Base-by-base conservation (phyloP, 2,329 filamentous ascomycete genomes). In the Xylaria polymorpha region DNA sequence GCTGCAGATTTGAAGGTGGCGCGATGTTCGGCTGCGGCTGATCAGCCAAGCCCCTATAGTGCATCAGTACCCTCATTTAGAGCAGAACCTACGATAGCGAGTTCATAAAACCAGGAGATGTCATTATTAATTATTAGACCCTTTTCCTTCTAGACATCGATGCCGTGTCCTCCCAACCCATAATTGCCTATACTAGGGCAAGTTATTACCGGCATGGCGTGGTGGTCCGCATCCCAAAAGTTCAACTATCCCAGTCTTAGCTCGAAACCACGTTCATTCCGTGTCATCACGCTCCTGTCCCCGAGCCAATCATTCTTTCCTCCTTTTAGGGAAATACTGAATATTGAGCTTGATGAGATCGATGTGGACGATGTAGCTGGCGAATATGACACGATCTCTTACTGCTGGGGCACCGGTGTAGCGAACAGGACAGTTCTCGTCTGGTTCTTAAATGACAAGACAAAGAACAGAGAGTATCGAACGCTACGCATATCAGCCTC, bases 321-420 rank as follows among this genome's bases (percentile, higher is more conserved):
- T 3, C 68, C 69, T 48, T 64, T 71, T 6, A 50, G 68, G 22
- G 72, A 75, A 9, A 78, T 73, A 1, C 10, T 77, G 5, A 76
- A 76, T 4, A 72, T 79, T 29, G 67, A 77, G 22, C 66, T 80
- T 35, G n/a, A 77, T 35, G 74, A 77, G 46, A 69, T 55, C 5
- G 67, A 74, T 56, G 61, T 74, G 5, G 68, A 70, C 18, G 73
- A 72, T 48, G 66, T 50, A 3, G 50, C 48, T 9, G 39, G 61
- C 6, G 22, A 58, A 6, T 79, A 78, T 51, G 75, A 79, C 44
- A 74, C 78, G 15, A 74, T 80, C 15, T 79, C 77, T 3, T 80
- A 80, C 48, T 70, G 70, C 3, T 80, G 77, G 78, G 73, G 69
- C n/a, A 69, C 67, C 5, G 68, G 73, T 1, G 39, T 32, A 4